Conservation (phyloP, 2,329 filamentous ascomycete species). For the Colletotrichum costaricense region DNA sequence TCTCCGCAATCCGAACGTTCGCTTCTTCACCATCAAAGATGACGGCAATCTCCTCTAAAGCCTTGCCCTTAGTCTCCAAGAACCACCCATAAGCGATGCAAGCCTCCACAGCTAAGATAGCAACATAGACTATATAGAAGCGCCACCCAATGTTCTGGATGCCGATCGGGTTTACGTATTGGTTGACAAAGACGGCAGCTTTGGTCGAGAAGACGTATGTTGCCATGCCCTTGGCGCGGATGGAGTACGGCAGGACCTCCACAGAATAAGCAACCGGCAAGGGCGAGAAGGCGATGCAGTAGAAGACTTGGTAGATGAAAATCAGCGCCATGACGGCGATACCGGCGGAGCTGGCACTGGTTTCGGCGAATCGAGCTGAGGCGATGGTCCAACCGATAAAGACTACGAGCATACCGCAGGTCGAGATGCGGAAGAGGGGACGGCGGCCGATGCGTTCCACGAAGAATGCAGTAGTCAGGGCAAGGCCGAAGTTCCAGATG, state of each 20-base stretch:
- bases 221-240: slow-evolving; percentile 62
- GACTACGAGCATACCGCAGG: slow-evolving; percentile 43
- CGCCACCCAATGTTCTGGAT: slow-evolving; percentile 61
- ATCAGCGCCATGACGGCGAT: slow-evolving; percentile 48
- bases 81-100: slow-evolving; percentile 57
- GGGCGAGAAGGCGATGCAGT: slow-evolving; percentile 66
- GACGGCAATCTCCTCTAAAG: slow-evolving; percentile 67
- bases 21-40: slow-evolving; percentile 59
- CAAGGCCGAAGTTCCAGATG: slow-evolving; percentile 43
- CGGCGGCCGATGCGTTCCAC: slow-evolving; percentile 44
- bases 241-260: slow-evolving; percentile 64
- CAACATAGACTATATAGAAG: slow-evolving; percentile 69
- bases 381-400: slow-evolving; percentile 50
- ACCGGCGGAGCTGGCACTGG: slow-evolving; percentile 42
- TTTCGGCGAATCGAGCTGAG: slow-evolving; percentile 46
- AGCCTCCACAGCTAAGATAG: slow-evolving; percentile 57
- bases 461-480: slow-evolving; percentile 42
- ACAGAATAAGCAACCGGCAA: slow-evolving; percentile 62
- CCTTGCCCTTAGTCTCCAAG: slow-evolving; percentile 60
- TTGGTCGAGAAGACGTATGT: slow-evolving; percentile 43
- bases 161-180: slow-evolving; percentile 62
- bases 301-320: slow-evolving; percentile 55
- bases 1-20: slow-evolving; percentile 18
- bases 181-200: slow-evolving; percentile 44
- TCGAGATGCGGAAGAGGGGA: slow-evolving; percentile 40